These are phyloP conservation scores for Spirogloea muscicola DNA, from an alignment of 139 green algal genomes.

Conservation along the genomic window DNA sequence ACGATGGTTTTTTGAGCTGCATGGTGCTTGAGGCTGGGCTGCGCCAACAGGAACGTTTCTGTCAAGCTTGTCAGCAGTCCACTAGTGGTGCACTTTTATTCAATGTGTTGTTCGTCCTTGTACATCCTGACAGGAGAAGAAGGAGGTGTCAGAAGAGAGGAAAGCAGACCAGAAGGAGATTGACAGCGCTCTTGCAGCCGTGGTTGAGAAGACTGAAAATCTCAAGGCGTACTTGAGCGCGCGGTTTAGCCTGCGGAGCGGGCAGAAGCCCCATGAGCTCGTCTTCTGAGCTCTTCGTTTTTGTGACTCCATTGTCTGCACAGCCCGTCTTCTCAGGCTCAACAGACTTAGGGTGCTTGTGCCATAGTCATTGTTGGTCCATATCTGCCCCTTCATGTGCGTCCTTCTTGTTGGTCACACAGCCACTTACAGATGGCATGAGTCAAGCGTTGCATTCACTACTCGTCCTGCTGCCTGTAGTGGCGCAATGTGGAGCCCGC, in stretches of 20 bases:
- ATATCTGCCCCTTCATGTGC: too few species aligned
- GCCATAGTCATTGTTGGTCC: too few species aligned
- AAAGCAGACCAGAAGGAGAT: slow-evolving; percentile 89
- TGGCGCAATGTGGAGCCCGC: too few species aligned
- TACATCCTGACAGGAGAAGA: slow-evolving; percentile 63
- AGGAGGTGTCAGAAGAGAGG: slow-evolving; percentile 75
- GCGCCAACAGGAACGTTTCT: not conserved
- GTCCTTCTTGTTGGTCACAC: too few species aligned
- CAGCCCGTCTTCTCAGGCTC: too few species aligned
- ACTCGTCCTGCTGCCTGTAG: too few species aligned
- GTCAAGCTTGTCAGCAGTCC: not conserved
- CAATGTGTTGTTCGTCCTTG: not conserved
- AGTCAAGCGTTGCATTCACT: too few species aligned
- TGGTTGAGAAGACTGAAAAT: slow-evolving; percentile 58
- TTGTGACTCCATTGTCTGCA: too few species aligned
- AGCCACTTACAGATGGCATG: too few species aligned
- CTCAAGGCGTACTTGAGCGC: slow-evolving; percentile 87
- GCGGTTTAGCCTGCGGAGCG: slow-evolving; percentile 83
- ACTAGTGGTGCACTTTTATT: not conserved
- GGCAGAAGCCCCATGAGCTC: slow-evolving; percentile 93
- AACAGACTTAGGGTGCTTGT: too few species aligned
- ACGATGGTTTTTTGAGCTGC: not conserved
- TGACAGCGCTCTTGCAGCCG: slow-evolving; percentile 63
- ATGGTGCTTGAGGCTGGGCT: not conserved
- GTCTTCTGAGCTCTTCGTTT: slow-evolving; percentile 84